A percentile compares a stretch with the other conserved stretches of the same genome.
phyloP scores from a whole-genome alignment of 768 basidiomycete species.

The Mycena rebaudengoi region DNA sequence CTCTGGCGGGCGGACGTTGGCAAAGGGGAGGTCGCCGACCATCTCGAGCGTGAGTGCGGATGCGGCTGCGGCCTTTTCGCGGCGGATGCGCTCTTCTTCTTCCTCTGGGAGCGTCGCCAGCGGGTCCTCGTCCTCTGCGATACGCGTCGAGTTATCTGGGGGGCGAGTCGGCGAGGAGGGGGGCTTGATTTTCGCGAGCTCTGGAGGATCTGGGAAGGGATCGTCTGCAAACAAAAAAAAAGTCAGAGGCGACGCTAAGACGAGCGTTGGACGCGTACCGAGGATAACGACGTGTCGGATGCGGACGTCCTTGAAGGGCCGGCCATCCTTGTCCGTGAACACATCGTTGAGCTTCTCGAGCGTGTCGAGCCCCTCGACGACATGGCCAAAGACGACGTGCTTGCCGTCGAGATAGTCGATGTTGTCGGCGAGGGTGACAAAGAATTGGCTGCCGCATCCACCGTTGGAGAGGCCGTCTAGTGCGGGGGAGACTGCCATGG shows the following conservation, averaged over 20 bases:
- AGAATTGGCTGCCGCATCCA: conserved; percentile 97
- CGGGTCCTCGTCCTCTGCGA: conserved; percentile 95
- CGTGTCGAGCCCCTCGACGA: conserved; percentile 93
- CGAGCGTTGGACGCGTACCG: conserved; percentile 60
- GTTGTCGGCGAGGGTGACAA: conserved; percentile 89
- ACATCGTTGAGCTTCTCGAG: conserved; percentile 93
- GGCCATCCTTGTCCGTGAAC: conserved; percentile 85
- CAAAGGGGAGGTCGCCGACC: conserved; percentile 99
- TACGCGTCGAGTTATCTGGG: conserved; percentile 87
- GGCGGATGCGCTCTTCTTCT: conserved; percentile 80
- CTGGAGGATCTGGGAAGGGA: conserved; percentile 90
- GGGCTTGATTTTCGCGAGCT: conserved; percentile 64
- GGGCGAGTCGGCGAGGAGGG: conserved; percentile 82
- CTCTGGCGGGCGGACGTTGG: conserved; percentile 96
- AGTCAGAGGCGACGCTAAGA: conserved; percentile 1
- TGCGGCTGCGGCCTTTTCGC: conserved; percentile 90
- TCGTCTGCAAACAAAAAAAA: conserved; percentile 71
- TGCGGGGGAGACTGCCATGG: conserved; percentile 96
- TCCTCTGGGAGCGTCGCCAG: conserved; percentile 84
- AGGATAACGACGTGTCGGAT: conserved; percentile 96
- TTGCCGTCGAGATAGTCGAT: conserved; percentile 95
- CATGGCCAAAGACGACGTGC: conserved; percentile 94
- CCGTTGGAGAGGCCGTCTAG: conserved; percentile 67
- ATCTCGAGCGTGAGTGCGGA: conserved; percentile 98
- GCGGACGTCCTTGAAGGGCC: conserved; percentile 93